phyloP scores from a whole-genome alignment of 2,329 filamentous ascomycete genomes.

The Fusarium kyushuense region DNA sequence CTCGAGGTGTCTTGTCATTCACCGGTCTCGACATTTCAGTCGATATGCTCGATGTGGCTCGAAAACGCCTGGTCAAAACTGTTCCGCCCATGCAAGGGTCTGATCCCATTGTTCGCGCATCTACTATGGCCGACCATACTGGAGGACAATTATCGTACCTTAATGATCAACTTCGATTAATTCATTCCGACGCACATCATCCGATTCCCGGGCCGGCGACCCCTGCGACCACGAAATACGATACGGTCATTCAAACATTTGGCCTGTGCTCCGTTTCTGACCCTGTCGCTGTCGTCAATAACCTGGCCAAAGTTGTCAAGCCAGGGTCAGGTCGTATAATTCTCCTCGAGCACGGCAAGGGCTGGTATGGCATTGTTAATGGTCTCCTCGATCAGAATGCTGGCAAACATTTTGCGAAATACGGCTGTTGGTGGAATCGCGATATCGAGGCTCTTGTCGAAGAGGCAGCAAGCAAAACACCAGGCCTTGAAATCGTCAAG shows the following conservation, averaged over 20 bases:
- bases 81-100: constrained; percentile 56
- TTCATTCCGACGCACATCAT: constrained; percentile 62
- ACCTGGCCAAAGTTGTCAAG: constrained; percentile 64
- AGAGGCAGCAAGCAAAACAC: constrained; percentile 60
- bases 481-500: constrained; percentile 68
- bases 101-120: constrained; percentile 50
- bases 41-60: constrained; percentile 70
- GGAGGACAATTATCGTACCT: constrained; percentile 57
- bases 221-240: constrained; percentile 63
- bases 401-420: constrained; percentile 66
- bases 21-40: constrained; percentile 72
- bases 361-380: constrained; percentile 67
- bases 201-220: constrained; percentile 54
- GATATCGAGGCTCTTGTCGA: constrained; percentile 68
- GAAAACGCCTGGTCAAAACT: constrained; percentile 61
- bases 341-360: constrained; percentile 72
- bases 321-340: constrained; percentile 70
- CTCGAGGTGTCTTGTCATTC: constrained; percentile 62
- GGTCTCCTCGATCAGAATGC: constrained; percentile 67
- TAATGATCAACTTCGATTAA: constrained; percentile 59
- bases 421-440: constrained; percentile 77
- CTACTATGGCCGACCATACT: constrained; percentile 51
- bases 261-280: constrained; percentile 72
- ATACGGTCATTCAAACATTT: constrained; percentile 74
- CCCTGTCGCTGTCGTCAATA: constrained; percentile 64